phyloP scores from a whole-genome alignment of 306 rosid species.

The Vigna angularis region DNA sequence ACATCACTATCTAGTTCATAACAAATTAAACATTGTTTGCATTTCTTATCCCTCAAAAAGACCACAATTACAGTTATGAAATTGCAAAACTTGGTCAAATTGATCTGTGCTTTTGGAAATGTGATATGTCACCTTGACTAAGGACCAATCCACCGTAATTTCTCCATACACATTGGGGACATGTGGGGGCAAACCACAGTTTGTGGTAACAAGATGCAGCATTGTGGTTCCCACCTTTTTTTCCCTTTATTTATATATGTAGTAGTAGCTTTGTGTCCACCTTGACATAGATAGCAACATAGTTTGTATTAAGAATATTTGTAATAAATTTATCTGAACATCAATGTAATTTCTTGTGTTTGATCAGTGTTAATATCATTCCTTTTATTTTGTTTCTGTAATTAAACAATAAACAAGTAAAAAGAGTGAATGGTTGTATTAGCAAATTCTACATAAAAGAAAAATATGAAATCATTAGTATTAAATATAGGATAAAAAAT shows the following conservation, averaged over 20 bases:
- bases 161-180: slow-evolving; percentile 45
- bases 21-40: slow-evolving; percentile 26
- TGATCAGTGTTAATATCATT: no score
- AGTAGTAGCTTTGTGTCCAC: neutral
- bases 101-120: slow-evolving; percentile 34
- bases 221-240: slow-evolving; percentile 28
- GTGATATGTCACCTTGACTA: slow-evolving; percentile 34
- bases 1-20: slow-evolving; percentile 44
- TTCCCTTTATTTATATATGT: neutral
- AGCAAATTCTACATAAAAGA: no score
- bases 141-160: slow-evolving; percentile 51
- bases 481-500: no score
- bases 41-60: slow-evolving; percentile 26
- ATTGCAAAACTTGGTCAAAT: slow-evolving; percentile 33
- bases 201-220: slow-evolving; percentile 14
- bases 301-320: neutral
- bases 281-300: neutral
- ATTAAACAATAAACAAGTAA: no score
- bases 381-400: no score
- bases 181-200: slow-evolving; percentile 42
- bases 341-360: no score
- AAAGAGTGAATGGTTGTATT: no score
- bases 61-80: slow-evolving; percentile 29
- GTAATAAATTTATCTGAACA: no score
- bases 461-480: no score